Evolutionary conservation across 306 rosid species (phyloP).

Genomic region (Lathyrus aphaca): DNA sequence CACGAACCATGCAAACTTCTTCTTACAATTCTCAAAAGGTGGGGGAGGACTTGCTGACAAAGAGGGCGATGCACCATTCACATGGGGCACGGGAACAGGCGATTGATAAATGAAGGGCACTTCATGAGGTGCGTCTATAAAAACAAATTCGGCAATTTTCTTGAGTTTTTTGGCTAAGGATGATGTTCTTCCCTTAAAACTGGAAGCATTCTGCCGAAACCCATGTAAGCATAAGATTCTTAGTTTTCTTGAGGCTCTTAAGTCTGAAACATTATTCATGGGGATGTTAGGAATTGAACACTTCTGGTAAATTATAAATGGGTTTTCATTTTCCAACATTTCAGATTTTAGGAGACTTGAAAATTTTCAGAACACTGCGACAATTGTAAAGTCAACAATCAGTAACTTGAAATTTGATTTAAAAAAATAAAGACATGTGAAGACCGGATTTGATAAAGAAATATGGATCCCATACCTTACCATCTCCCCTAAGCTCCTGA

Average conservation of each 20-base stretch:
- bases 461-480: constrained; percentile 76
- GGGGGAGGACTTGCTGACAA: constrained; percentile 54
- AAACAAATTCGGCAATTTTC: constrained; percentile 66
- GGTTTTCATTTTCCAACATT: constrained; percentile 10
- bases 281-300: constrained; percentile 31
- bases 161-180: constrained; percentile 85
- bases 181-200: constrained; percentile 89
- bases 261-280: constrained; percentile 52
- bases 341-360: constrained; percentile 27
- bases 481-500: constrained; percentile 55
- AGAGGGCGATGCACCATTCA: constrained; percentile 40
- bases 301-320: constrained; percentile 20
- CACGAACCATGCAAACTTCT: constrained; percentile 83
- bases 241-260: constrained; percentile 58
- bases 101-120: constrained; percentile 81
- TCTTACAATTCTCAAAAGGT: constrained; percentile 61
- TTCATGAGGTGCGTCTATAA: constrained; percentile 82
- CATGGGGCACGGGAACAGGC: constrained; percentile 18
- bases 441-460: constrained; percentile 6
- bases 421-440: not conserved
- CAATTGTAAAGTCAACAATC: constrained; percentile 1
- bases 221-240: constrained; percentile 92
- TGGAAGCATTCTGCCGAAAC: constrained; percentile 86
- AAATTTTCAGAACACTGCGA: constrained; percentile 10
- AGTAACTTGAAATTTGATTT: constrained; percentile 9